These are phyloP conservation scores for Thielaviopsis musarum DNA, from an alignment of 2,329 filamentous ascomycete genomes.

Conservation along the genomic window DNA sequence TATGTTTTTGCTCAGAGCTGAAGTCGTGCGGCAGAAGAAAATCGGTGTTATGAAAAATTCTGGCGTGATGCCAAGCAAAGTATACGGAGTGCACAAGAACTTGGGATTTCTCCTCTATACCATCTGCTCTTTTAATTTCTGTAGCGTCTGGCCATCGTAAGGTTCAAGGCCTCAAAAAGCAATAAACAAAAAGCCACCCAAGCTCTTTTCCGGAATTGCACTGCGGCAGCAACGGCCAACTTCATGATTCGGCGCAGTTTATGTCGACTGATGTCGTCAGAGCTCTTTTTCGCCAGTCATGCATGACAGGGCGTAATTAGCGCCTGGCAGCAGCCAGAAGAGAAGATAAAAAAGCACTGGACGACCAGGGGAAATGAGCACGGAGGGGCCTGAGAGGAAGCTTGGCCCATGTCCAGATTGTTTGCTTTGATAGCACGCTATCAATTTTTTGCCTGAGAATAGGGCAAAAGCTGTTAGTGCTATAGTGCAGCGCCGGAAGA, in stretches of 20 bases:
- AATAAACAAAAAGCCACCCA: no score
- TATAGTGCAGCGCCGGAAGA: background rate
- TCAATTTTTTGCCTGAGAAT: background rate
- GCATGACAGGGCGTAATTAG: background rate
- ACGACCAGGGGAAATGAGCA: background rate
- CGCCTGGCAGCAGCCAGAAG: background rate
- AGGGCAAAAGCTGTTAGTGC: background rate
- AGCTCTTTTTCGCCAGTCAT: background rate
- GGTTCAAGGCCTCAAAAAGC: no score
- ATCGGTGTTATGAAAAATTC: no score
- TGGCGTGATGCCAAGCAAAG: no score
- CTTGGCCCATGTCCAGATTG: background rate
- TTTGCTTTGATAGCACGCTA: background rate
- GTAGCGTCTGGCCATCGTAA: no score
- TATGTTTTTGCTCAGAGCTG: no score
- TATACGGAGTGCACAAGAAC: no score
- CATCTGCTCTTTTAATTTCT: no score
- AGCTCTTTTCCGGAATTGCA: no score
- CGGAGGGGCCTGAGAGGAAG: background rate
- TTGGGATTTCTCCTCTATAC: no score
- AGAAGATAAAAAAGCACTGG: background rate
- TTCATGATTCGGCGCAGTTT: background rate
- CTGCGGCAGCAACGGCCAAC: background rate
- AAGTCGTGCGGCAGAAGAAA: no score
- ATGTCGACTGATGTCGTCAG: background rate